These are phyloP conservation scores for Colletotrichum somersetense DNA, from an alignment of 2,329 filamentous ascomycete species.

Conservation along the genomic window DNA sequence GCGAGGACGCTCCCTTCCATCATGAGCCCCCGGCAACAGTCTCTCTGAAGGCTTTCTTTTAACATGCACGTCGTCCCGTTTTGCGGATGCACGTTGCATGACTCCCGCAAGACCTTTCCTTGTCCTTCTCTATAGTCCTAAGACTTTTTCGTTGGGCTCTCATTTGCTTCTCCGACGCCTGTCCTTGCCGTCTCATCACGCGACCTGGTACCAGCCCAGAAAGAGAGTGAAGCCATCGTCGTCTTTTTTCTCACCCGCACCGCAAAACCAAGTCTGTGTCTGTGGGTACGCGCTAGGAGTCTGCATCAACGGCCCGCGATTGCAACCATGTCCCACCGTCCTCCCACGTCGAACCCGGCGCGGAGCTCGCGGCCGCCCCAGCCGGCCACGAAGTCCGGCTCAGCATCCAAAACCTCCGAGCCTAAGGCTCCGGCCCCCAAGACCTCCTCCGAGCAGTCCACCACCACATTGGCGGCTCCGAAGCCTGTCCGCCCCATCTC, in stretches of 20 bases:
- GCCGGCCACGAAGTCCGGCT: background rate
- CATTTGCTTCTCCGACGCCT: conserved; percentile 1
- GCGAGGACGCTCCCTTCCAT: background rate
- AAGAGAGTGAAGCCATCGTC: conserved; percentile 26
- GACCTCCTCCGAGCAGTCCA: conserved; percentile 3
- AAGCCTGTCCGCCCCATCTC: conserved; percentile 29
- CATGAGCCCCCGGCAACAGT: background rate
- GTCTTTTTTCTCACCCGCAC: background rate
- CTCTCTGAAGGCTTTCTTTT: conserved; percentile 29
- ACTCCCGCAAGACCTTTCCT: conserved; percentile 39
- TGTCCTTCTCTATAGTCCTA: conserved; percentile 16
- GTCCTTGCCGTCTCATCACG: conserved; percentile 35
- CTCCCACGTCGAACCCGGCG: conserved; percentile 11
- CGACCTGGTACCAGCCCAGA: background rate
- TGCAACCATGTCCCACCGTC: conserved; percentile 30
- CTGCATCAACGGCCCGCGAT: conserved; percentile 4
- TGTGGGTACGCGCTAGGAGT: conserved; percentile 8
- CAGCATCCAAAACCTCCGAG: background rate
- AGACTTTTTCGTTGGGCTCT: background rate
- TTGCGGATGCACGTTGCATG: conserved; percentile 16
- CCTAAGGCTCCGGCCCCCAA: no score
- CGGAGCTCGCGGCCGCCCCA: conserved; percentile 34
- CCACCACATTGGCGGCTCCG: conserved; percentile 28
- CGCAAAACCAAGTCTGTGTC: background rate
- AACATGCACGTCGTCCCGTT: conserved; percentile 29